Evolutionary conservation across 169 alveolate genomes (phyloP).

Genomic region (Plasmodium coatneyi): DNA sequence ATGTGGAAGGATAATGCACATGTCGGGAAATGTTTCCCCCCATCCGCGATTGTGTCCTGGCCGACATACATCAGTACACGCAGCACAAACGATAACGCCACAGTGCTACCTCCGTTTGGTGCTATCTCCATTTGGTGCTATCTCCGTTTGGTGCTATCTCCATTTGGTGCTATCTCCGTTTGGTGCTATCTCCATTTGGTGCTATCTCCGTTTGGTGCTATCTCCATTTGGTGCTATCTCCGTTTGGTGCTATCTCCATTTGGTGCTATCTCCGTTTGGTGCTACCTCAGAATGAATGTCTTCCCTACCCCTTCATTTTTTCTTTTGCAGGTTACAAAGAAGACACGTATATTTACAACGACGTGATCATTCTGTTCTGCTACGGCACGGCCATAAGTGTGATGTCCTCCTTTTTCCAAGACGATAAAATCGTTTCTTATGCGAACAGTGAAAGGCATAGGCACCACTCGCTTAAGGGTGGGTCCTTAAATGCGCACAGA

Average conservation of each 20-base stretch:
- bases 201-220: not conserved
- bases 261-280: not conserved
- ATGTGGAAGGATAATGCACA: not conserved
- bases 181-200: not conserved
- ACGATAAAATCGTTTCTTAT: slow-evolving; percentile 41
- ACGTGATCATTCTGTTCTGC: slow-evolving; percentile 64
- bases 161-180: too few species aligned
- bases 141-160: not conserved
- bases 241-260: not conserved
- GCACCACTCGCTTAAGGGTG: not conserved
- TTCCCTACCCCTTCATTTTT: not conserved
- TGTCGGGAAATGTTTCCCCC: not conserved
- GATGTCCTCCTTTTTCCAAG: slow-evolving; percentile 39
- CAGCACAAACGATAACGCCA: not conserved
- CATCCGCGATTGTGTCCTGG: not conserved
- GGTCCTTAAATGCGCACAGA: not conserved
- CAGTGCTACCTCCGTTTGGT: not conserved
- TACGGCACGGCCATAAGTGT: slow-evolving; percentile 73
- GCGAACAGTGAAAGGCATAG: slow-evolving; percentile 8
- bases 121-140: too few species aligned
- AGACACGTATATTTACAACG: slow-evolving; percentile 64
- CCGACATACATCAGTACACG: not conserved
- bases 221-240: too few species aligned
- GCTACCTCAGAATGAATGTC: not conserved
- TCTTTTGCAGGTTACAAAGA: slow-evolving; percentile 61